Conservation (phyloP, 768 basidiomycete genomes). For the Lactarius trivialis region DNA sequence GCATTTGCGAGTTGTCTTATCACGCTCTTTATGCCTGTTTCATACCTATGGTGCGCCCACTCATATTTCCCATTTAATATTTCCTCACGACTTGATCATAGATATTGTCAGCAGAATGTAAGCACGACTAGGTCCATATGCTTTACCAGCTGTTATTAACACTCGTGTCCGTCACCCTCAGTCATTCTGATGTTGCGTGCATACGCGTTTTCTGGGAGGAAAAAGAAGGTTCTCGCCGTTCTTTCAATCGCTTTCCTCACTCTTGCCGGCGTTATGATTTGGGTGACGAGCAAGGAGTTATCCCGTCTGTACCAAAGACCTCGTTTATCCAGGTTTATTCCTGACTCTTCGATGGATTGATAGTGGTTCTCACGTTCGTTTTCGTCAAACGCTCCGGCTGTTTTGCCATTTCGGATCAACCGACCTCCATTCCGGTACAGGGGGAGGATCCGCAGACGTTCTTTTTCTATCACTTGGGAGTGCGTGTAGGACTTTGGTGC, state of each 20-base stretch:
- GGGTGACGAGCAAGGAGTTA: conserved; percentile 11
- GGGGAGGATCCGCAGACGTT: neutral
- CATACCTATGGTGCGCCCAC: conserved; percentile 13
- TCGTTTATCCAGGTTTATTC: neutral
- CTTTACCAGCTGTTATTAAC: neutral
- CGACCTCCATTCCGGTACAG: neutral
- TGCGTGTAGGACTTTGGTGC: neutral
- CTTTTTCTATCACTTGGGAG: conserved; percentile 14
- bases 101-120: conserved; percentile 16
- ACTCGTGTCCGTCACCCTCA: neutral
- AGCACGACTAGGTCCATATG: neutral
- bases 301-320: neutral
- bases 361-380: conserved; percentile 1
- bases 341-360: neutral
- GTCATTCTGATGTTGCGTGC: conserved; percentile 22
- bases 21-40: conserved; percentile 9
- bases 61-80: neutral
- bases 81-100: neutral
- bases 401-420: conserved; percentile 13
- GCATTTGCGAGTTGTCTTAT: neutral
- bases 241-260: conserved; percentile 2
- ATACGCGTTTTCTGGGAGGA: conserved; percentile 18
- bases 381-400: neutral
- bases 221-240: neutral
- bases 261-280: conserved; percentile 4